Evolutionary conservation across 2,329 filamentous ascomycete species (phyloP).

Genomic region (Oidium heveae): DNA sequence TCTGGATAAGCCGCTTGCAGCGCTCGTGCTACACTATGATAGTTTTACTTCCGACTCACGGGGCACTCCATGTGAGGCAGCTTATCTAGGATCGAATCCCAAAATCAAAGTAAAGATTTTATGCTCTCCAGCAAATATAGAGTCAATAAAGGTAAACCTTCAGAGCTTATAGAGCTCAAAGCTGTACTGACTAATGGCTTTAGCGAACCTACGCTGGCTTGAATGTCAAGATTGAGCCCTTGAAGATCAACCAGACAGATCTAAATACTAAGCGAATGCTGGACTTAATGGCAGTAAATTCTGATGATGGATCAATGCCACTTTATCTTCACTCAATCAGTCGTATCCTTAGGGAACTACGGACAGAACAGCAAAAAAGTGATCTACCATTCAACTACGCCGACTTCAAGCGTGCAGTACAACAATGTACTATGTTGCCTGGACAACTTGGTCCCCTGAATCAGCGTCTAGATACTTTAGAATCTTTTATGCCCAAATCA

Average conservation of each 20-base stretch:
- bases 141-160: background rate
- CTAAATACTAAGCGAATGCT: constrained; percentile 6
- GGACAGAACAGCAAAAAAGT: constrained; percentile 1
- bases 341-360: constrained; percentile 5
- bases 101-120: constrained; percentile 4
- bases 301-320: constrained; percentile 2
- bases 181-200: background rate
- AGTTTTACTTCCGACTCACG: constrained; percentile 17
- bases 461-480: constrained; percentile 33
- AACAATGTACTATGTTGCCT: constrained; percentile 18
- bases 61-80: constrained; percentile 23
- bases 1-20: constrained; percentile 23
- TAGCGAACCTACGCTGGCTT: background rate
- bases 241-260: constrained; percentile 3
- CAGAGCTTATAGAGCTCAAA: background rate
- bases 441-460: constrained; percentile 28
- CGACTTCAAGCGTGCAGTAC: constrained; percentile 15
- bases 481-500: constrained; percentile 13
- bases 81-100: constrained; percentile 20
- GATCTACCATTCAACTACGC: constrained; percentile 18
- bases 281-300: constrained; percentile 6
- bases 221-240: constrained; percentile 4
- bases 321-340: constrained; percentile 5
- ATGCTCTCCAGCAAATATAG: constrained; percentile 5
- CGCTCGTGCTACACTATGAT: constrained; percentile 30